phyloP scores from a whole-genome alignment of 2,329 filamentous ascomycete genomes.

The Diplodia sapinea region DNA sequence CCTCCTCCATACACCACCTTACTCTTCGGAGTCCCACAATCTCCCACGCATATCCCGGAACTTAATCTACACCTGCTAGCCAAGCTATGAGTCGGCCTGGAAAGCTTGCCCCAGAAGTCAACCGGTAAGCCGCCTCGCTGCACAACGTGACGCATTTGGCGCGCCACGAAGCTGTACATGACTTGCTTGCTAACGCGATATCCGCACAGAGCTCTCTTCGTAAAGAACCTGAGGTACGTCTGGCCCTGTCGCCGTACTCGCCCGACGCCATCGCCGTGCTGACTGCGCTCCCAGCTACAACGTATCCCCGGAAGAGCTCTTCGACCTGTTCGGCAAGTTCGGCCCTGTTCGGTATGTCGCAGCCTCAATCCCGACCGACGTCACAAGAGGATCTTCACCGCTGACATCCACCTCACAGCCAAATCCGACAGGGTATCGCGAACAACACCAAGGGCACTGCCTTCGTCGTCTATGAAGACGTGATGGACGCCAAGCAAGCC shows the following conservation, averaged over 20 bases:
- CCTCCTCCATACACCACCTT: constrained; percentile 23
- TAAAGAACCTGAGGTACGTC: constrained; percentile 94
- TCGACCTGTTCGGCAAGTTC: constrained; percentile 98
- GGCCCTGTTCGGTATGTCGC: constrained; percentile 83
- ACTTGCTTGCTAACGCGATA: constrained; percentile 39
- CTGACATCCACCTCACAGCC: constrained; percentile 61
- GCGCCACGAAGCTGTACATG: constrained; percentile 34
- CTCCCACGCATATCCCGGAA: constrained; percentile 30
- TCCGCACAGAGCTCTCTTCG: constrained; percentile 87
- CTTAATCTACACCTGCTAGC: constrained; percentile 35
- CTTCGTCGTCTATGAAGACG: constrained; percentile 99
- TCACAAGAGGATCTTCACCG: constrained; percentile 19
- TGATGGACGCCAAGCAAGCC: constrained; percentile 97
- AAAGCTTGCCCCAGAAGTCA: constrained; percentile 99
- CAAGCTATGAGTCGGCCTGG: constrained; percentile 92
- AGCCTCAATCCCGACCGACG: constrained; percentile 30
- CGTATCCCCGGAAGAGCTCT: constrained; percentile 96
- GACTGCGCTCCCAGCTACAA: constrained; percentile 74
- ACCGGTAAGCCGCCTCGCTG: constrained; percentile 69
- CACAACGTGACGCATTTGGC: constrained; percentile 32
- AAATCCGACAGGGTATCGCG: constrained; percentile 98
- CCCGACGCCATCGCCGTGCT: constrained; percentile 32
- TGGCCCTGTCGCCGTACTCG: not conserved
- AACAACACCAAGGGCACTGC: constrained; percentile 97
- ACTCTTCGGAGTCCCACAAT: constrained; percentile 33